Evolutionary conservation across 768 basidiomycete species (phyloP).

Genomic region (Paxillus involutus): DNA sequence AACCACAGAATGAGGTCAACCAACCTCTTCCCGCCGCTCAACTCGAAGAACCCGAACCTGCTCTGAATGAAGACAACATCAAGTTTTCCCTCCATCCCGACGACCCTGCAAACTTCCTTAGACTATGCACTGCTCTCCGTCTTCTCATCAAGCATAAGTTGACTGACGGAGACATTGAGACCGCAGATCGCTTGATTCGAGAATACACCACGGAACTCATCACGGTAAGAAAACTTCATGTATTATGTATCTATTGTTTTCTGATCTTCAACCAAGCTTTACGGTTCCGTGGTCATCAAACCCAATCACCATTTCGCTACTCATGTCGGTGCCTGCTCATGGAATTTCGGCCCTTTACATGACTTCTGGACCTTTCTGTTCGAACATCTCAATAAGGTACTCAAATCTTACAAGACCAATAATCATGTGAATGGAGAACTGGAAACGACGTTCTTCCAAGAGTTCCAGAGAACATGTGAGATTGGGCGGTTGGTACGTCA

Average conservation of each 20-base stretch:
- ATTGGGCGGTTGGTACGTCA: slow-evolving; percentile 12
- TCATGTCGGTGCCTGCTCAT: slow-evolving; percentile 25
- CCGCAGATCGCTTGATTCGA: slow-evolving; percentile 16
- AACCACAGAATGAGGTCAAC: too few species aligned
- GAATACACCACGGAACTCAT: slow-evolving; percentile 23
- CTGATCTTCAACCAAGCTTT: slow-evolving; percentile 21
- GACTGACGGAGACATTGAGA: slow-evolving; percentile 2
- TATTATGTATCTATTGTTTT: slow-evolving; percentile 3
- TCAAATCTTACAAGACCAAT: slow-evolving; percentile 35
- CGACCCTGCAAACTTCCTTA: slow-evolving; percentile 21
- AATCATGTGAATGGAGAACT: slow-evolving; percentile 34
- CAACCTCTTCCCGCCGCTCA: too few species aligned
- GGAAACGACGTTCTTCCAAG: slow-evolving; percentile 26
- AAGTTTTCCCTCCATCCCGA: slow-evolving; percentile 8
- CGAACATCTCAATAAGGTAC: slow-evolving; percentile 35
- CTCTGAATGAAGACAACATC: too few species aligned
- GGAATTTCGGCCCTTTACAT: slow-evolving; percentile 36
- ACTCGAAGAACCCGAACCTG: too few species aligned
- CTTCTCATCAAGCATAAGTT: slow-evolving; percentile 10
- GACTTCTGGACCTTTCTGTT: slow-evolving; percentile 40
- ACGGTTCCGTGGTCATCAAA: slow-evolving; percentile 28
- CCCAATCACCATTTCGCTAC: slow-evolving; percentile 40
- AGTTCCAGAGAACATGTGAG: too few species aligned
- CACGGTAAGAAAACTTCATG: slow-evolving; percentile 9
- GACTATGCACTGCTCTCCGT: slow-evolving; percentile 14